Conservation (phyloP, 2,329 filamentous ascomycete species). For the Diaporthe nobilis region DNA sequence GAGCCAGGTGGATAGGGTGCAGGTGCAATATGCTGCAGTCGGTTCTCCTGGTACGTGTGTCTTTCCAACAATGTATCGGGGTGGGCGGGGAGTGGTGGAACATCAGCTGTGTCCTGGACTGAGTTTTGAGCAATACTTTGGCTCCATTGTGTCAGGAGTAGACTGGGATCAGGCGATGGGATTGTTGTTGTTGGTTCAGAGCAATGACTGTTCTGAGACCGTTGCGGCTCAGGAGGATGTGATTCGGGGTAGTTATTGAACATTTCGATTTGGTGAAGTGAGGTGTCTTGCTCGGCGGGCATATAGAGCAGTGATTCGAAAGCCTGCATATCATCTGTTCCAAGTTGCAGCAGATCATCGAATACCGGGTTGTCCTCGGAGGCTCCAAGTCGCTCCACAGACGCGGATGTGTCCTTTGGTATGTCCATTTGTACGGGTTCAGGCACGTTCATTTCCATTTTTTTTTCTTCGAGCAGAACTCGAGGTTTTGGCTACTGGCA, state of each 20-base stretch:
- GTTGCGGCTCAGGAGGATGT: background rate
- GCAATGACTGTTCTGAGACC: background rate
- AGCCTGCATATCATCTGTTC: background rate
- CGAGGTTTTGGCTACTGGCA: background rate
- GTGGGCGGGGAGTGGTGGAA: background rate
- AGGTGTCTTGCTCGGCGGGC: background rate
- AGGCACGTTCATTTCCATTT: background rate
- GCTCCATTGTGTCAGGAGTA: background rate
- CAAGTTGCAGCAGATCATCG: background rate
- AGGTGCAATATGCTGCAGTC: background rate
- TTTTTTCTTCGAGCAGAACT: background rate
- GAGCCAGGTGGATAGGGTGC: background rate
- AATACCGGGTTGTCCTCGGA: background rate
- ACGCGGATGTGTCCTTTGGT: background rate
- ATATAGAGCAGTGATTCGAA: background rate
- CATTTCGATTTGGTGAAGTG: background rate
- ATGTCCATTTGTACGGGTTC: background rate
- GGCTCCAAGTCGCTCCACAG: background rate
- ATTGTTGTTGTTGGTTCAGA: background rate
- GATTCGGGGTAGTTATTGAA: background rate
- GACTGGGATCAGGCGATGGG: background rate
- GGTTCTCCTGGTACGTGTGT: background rate
- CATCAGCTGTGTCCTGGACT: background rate
- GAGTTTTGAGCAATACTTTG: background rate
- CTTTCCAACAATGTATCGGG: background rate